Base-by-base conservation (phyloP, 2,329 filamentous ascomycete species). In the Zymoseptoria brevis region DNA sequence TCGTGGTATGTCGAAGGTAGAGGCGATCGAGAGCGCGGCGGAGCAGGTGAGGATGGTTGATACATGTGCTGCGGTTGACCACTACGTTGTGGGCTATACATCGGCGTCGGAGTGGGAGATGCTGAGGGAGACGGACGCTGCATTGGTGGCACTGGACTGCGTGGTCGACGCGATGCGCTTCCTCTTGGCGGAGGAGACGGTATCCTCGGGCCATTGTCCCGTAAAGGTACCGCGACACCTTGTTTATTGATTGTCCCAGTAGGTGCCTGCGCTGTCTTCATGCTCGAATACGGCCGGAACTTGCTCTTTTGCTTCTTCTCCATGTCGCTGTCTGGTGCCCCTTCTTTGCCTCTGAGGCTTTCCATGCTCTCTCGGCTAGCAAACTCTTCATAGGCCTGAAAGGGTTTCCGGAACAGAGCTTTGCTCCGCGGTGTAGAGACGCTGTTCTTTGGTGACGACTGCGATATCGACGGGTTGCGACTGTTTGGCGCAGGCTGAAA, bases 401-500 rank as follows among this genome's bases (percentile, higher is more conserved):
- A 87, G 4, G 84, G 84, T 68, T 85, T 86, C 62, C 84, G 74
- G 69, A 83, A 85, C 57, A 80, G 77, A 22, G 81, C 83, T 72
- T 83, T 85, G 59, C 71, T 66, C 70, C 79, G 79, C 61, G 74
- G 71, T 19, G 51, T 26, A 6, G 75, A 72, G 53, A 68, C 62
- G 57, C 76, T 72, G 69, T 82, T 81, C 65, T 80, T 87, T 24
- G 83, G 80, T 1, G 82, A 78, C 22, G 79, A 79, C 78, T 80
- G 60, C 76, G 79, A 53, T 51, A 65, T 51, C 11, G 76, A 75
- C 48, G 75, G 77, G 59, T 77, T 86, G 77, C 63, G 85, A 77
- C 75, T 90, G 75, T 66, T 83, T 76, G 62, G 77, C 61, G 77
- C 74, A 16, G 94, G 94, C 59, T 89, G 86, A 73, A 95, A 97